Evolutionary conservation across 1,284 basidiomycete genomes (phyloP).

Genomic region (Leccinum laetum): DNA sequence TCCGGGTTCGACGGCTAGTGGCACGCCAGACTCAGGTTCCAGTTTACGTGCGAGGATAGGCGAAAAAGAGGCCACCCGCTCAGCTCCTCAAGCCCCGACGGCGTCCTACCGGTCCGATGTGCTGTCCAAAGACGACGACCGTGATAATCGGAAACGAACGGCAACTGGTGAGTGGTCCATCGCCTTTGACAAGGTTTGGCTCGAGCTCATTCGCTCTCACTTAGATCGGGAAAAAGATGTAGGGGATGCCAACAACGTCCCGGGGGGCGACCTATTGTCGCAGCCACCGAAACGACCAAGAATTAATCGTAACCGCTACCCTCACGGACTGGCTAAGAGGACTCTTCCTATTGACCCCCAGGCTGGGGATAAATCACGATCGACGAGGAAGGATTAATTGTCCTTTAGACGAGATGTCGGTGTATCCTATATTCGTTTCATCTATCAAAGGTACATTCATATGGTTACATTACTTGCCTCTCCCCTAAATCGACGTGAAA

Average conservation of each 20-base stretch:
- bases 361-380: slow-evolving; percentile 52
- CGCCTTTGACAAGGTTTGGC: not conserved
- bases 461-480: slow-evolving; percentile 23
- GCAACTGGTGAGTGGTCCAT: slow-evolving; percentile 51
- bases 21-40: slow-evolving; percentile 24
- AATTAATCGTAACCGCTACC: slow-evolving; percentile 47
- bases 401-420: slow-evolving; percentile 4
- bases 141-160: slow-evolving; percentile 68
- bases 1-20: slow-evolving; percentile 16
- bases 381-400: slow-evolving; percentile 48
- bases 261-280: slow-evolving; percentile 23
- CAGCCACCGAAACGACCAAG: slow-evolving; percentile 46
- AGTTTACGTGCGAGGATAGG: slow-evolving; percentile 69
- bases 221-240: slow-evolving; percentile 39
- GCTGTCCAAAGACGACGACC: slow-evolving; percentile 54
- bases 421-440: slow-evolving; percentile 11
- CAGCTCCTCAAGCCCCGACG: slow-evolving; percentile 39
- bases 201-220: not conserved
- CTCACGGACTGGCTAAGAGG: slow-evolving; percentile 52
- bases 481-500: slow-evolving; percentile 14
- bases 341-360: slow-evolving; percentile 60
- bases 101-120: slow-evolving; percentile 42
- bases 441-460: slow-evolving; percentile 16
- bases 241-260: slow-evolving; percentile 21
- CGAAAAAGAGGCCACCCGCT: slow-evolving; percentile 51